These are phyloP conservation scores for Amanita muscaria DNA, from an alignment of 768 basidiomycete species.

Conservation along the genomic window DNA sequence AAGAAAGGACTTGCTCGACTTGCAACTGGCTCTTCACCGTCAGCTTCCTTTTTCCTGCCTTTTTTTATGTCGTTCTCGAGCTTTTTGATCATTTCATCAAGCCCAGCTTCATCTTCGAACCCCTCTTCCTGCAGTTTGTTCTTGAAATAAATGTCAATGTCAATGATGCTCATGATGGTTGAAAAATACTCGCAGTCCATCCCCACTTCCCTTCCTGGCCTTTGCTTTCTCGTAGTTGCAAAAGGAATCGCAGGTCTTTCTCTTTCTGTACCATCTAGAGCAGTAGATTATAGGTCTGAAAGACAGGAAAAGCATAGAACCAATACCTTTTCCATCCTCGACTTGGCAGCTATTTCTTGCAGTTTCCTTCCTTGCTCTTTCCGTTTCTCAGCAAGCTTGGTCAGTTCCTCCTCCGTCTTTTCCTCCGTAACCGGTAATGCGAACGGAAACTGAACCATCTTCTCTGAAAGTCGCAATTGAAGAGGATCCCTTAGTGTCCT, in stretches of 20 bases:
- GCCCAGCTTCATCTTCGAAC: slow-evolving; percentile 65
- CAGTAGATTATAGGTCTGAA: not conserved
- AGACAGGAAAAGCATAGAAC: not conserved
- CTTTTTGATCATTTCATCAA: slow-evolving; percentile 81
- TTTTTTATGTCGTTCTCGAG: slow-evolving; percentile 72
- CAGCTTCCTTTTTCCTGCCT: slow-evolving; percentile 73
- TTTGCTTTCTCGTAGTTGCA: slow-evolving; percentile 55
- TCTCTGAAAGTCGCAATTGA: slow-evolving; percentile 53
- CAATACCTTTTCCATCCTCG: slow-evolving; percentile 74
- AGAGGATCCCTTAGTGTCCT: slow-evolving; percentile 58
- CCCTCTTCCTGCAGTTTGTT: slow-evolving; percentile 57
- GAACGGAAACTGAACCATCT: slow-evolving; percentile 86
- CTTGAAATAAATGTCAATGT: slow-evolving; percentile 25
- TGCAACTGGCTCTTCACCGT: slow-evolving; percentile 56
- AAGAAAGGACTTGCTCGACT: slow-evolving; percentile 8
- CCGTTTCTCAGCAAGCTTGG: slow-evolving; percentile 65
- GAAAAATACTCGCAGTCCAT: slow-evolving; percentile 47
- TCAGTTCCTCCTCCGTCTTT: slow-evolving; percentile 88
- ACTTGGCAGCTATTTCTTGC: slow-evolving; percentile 86
- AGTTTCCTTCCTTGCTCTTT: slow-evolving; percentile 82
- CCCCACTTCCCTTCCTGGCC: slow-evolving; percentile 58
- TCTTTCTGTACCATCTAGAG: slow-evolving; percentile 67
- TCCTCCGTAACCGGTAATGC: slow-evolving; percentile 55
- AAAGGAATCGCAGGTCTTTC: slow-evolving; percentile 56
- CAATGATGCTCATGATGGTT: not conserved